Evolutionary conservation across 495 filamentous ascomycete species (phyloP).

Genomic region (Aspergillus bridgeri): DNA sequence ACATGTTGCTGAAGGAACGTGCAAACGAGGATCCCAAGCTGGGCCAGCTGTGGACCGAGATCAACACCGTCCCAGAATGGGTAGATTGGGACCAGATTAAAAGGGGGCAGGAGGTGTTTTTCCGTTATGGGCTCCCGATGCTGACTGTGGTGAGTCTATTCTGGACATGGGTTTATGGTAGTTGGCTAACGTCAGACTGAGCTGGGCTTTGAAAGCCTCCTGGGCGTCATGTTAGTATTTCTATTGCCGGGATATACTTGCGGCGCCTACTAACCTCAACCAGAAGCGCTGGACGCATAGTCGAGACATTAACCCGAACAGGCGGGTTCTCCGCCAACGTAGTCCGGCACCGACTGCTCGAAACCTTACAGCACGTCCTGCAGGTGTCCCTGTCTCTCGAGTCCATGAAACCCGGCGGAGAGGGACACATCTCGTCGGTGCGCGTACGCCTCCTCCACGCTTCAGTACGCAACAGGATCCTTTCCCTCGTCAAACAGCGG

Average conservation of each 20-base stretch:
- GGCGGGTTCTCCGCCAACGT: slow-evolving; percentile 72
- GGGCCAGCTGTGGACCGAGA: slow-evolving; percentile 59
- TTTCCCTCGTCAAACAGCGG: slow-evolving; percentile 49
- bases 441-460: slow-evolving; percentile 75
- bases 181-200: slow-evolving; percentile 2
- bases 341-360: slow-evolving; percentile 65
- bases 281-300: slow-evolving; percentile 55
- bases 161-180: no score
- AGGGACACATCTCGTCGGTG: slow-evolving; percentile 63
- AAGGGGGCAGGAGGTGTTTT: slow-evolving; percentile 59
- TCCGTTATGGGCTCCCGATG: slow-evolving; percentile 67
- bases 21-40: slow-evolving; percentile 54
- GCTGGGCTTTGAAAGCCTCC: slow-evolving; percentile 39
- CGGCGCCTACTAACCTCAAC: slow-evolving; percentile 8
- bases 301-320: slow-evolving; percentile 72
- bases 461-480: slow-evolving; percentile 62
- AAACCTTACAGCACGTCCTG: slow-evolving; percentile 74
- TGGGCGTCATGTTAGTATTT: slow-evolving; percentile 35
- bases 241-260: neutral
- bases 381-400: slow-evolving; percentile 63
- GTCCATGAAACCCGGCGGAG: slow-evolving; percentile 65
- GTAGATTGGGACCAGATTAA: slow-evolving; percentile 79
- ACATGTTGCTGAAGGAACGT: slow-evolving; percentile 57
- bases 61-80: slow-evolving; percentile 71
- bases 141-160: slow-evolving; percentile 41